A percentile compares a stretch with the other conserved stretches of the same genome.
Conservation (phyloP, 2,329 filamentous ascomycete species). For the Byssothecium circinans region DNA sequence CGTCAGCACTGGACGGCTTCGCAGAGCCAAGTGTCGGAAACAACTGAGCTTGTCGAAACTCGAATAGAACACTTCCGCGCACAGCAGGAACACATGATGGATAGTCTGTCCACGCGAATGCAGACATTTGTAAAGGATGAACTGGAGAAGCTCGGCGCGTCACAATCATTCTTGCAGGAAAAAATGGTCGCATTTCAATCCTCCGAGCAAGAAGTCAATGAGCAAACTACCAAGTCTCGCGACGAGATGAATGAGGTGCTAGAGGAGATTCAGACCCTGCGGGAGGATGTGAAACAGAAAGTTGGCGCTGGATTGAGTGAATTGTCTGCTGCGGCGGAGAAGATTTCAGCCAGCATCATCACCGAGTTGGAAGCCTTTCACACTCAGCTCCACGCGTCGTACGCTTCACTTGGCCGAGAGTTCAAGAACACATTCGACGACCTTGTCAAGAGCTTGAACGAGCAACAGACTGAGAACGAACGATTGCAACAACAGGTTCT, state of each 20-base stretch:
- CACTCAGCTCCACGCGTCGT: constrained; percentile 77
- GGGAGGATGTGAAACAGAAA: constrained; percentile 82
- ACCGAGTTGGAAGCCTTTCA: constrained; percentile 85
- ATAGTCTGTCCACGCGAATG: constrained; percentile 70
- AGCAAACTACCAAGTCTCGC: constrained; percentile 69
- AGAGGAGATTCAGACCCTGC: constrained; percentile 86
- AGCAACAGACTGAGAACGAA: constrained; percentile 77
- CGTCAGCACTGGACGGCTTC: constrained; percentile 76
- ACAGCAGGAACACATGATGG: constrained; percentile 72
- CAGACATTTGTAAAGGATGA: constrained; percentile 75
- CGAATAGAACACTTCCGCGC: constrained; percentile 72
- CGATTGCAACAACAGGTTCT: constrained; percentile 71
- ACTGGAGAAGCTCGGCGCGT: constrained; percentile 68
- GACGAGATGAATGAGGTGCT: constrained; percentile 89
- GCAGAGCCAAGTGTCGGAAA: constrained; percentile 72
- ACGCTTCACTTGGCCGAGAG: constrained; percentile 79
- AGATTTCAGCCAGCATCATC: constrained; percentile 86
- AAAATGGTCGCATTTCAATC: constrained; percentile 69
- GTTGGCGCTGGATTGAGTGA: constrained; percentile 83
- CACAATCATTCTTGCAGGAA: constrained; percentile 69
- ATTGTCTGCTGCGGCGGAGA: constrained; percentile 80
- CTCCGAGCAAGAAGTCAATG: constrained; percentile 68
- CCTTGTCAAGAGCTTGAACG: constrained; percentile 70
- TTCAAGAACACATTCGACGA: constrained; percentile 86
- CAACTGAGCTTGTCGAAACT: constrained; percentile 75